These are phyloP conservation scores for Parathielavia hyrcaniae DNA, from an alignment of 495 filamentous ascomycete species.

Conservation along the genomic window DNA sequence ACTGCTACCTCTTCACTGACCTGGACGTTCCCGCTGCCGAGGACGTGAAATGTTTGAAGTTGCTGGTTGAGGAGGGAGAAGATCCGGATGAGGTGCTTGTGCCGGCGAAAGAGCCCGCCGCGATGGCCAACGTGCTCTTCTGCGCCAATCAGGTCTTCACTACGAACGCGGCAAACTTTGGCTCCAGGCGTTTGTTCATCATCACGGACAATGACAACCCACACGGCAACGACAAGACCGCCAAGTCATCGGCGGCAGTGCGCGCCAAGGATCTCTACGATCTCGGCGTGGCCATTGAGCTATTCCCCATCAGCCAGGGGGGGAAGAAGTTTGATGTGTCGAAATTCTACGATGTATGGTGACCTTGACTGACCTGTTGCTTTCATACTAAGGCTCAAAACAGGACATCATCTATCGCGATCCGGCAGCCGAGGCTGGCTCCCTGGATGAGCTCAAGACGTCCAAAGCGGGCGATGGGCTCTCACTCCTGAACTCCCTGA, in stretches of 20 bases:
- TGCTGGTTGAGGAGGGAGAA: conserved; percentile 63
- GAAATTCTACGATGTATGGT: conserved; percentile 83
- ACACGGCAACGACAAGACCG: conserved; percentile 60
- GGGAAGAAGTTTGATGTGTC: conserved; percentile 72
- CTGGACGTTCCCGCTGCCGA: conserved; percentile 79
- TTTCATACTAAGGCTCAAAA: conserved; percentile 20
- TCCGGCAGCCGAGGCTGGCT: conserved; percentile 57
- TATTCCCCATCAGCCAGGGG: conserved; percentile 80
- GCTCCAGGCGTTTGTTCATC: conserved; percentile 84
- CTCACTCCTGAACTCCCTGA: conserved; percentile 69
- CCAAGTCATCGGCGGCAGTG: conserved; percentile 69
- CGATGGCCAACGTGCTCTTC: conserved; percentile 88
- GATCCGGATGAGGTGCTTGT: conserved; percentile 64
- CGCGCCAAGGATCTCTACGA: conserved; percentile 95
- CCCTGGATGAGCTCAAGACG: conserved; percentile 36
- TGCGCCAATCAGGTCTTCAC: conserved; percentile 96
- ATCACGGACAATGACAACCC: conserved; percentile 94
- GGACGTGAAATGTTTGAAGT: conserved; percentile 75
- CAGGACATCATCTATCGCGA: conserved; percentile 77
- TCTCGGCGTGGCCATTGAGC: conserved; percentile 83
- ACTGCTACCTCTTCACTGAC: conserved; percentile 89
- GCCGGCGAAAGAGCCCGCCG: conserved; percentile 60
- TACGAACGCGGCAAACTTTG: conserved; percentile 88
- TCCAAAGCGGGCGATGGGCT: conserved; percentile 64
- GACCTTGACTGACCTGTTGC: not conserved